These are phyloP conservation scores for Lomentospora prolificans DNA, from an alignment of 2,329 filamentous ascomycete genomes.

Conservation along the genomic window DNA sequence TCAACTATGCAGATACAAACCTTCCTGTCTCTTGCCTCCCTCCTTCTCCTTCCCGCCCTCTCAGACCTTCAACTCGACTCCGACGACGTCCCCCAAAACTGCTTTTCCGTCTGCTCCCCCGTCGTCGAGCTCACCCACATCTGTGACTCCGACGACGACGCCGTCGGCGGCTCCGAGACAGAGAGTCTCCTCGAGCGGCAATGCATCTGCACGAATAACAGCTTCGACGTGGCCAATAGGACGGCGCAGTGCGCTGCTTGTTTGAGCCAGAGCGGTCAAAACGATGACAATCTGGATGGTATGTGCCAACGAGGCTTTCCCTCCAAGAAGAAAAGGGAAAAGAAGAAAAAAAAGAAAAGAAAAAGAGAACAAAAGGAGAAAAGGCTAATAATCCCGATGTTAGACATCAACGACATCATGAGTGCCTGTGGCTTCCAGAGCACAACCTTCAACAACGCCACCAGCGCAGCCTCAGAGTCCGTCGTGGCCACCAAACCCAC, in stretches of 20 bases:
- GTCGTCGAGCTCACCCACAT: constrained; percentile 22
- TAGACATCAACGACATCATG: constrained; percentile 27
- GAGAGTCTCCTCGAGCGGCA: constrained; percentile 27
- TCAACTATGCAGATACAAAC: not conserved
- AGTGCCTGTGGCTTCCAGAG: constrained; percentile 24
- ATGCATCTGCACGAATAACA: constrained; percentile 30
- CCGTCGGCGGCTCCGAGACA: constrained; percentile 18
- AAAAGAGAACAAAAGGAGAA: not conserved
- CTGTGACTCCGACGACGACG: constrained; percentile 23
- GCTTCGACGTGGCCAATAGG: constrained; percentile 26
- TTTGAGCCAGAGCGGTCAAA: constrained; percentile 21
- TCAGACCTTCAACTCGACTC: constrained; percentile 11
- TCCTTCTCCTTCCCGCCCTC: not conserved
- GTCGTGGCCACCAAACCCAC: constrained; percentile 23
- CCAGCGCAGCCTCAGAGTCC: constrained; percentile 17
- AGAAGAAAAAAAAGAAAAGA: constrained; percentile 1
- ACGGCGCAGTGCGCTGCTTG: constrained; percentile 27
- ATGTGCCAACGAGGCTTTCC: too few species aligned
- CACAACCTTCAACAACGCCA: constrained; percentile 17
- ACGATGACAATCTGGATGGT: constrained; percentile 11
- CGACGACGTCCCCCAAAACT: constrained; percentile 18
- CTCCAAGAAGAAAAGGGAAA: too few species aligned
- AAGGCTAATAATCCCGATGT: not conserved
- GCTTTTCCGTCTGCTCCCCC: not conserved
- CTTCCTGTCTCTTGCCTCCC: not conserved